Percentiles rank a stretch among this genome's conserved stretches.
Evolutionary conservation across 1,284 basidiomycete species (phyloP).

Genomic region (Vanrija sp.): DNA sequence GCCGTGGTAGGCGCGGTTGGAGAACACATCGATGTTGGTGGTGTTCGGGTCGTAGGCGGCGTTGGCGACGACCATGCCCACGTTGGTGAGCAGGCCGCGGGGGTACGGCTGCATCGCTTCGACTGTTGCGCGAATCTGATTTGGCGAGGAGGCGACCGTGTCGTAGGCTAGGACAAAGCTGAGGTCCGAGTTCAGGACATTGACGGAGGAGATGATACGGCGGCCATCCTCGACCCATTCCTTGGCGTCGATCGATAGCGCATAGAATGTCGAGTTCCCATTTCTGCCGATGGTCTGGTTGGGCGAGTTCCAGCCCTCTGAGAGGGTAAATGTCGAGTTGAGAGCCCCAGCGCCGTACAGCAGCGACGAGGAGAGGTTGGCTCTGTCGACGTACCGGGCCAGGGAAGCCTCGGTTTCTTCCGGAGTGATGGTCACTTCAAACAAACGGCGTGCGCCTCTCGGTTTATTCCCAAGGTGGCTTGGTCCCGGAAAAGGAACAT

Average conservation of each 20-base stretch:
- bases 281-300: constrained; percentile 15
- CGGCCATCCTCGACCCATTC: too few relatives aligned
- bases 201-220: constrained; percentile 24
- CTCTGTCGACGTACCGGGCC: constrained; percentile 48
- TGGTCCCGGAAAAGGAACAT: too few relatives aligned
- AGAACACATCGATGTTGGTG: constrained; percentile 40
- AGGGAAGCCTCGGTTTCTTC: constrained; percentile 44
- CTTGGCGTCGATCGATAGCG: constrained; percentile 43
- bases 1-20: constrained; percentile 51
- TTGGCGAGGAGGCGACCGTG: constrained; percentile 36
- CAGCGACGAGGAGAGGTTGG: constrained; percentile 46
- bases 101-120: constrained; percentile 52
- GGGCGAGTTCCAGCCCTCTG: constrained; percentile 8
- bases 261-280: constrained; percentile 39
- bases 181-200: constrained; percentile 50
- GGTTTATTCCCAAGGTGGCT: too few relatives aligned
- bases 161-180: constrained; percentile 50
- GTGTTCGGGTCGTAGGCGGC: constrained; percentile 51
- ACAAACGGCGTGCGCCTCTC: constrained; percentile 52
- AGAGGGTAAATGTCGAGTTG: constrained; percentile 5
- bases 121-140: constrained; percentile 45
- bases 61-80: constrained; percentile 51
- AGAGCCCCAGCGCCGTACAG: constrained; percentile 25
- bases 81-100: constrained; percentile 32
- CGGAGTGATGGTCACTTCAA: constrained; percentile 49